These are phyloP conservation scores for Anaeramoeba flamelloides DNA, from an alignment of 78 protist species.

Conservation along the genomic window DNA sequence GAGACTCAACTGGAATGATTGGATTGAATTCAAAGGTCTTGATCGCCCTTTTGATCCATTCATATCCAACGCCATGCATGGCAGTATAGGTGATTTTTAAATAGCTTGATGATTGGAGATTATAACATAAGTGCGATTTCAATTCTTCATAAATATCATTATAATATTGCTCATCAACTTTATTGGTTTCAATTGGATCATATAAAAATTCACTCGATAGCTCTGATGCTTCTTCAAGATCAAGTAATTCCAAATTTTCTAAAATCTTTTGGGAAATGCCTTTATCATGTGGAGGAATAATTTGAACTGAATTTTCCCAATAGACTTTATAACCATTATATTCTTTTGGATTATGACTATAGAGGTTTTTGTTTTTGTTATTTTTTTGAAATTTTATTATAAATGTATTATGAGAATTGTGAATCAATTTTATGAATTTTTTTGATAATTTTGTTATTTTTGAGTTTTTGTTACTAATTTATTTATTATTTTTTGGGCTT, in stretches of 20 bases:
- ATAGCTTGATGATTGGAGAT: not conserved
- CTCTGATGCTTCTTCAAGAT: not conserved
- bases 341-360: constrained; percentile 29
- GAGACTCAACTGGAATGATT: not conserved
- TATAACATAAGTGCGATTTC: not conserved
- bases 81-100: constrained; percentile 35
- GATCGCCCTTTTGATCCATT: constrained; percentile 27
- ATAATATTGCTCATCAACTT: not conserved
- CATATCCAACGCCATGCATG: constrained; percentile 93
- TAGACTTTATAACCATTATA: constrained; percentile 96
- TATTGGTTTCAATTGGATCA: constrained; percentile 1
- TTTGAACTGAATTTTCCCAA: constrained; percentile 81
- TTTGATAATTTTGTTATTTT: too few relatives aligned
- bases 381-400: too few relatives aligned
- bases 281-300: constrained; percentile 44
- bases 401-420: too few relatives aligned
- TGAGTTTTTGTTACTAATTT: too few relatives aligned
- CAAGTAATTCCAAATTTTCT: constrained; percentile 23
- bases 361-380: too few relatives aligned
- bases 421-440: too few relatives aligned
- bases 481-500: too few relatives aligned
- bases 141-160: constrained; percentile 8
- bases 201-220: not conserved
- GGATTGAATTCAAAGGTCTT: constrained; percentile 23
- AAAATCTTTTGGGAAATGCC: constrained; percentile 29